These are phyloP conservation scores for Neurospora sp. DNA, from an alignment of 495 filamentous ascomycete species.

Conservation along the genomic window DNA sequence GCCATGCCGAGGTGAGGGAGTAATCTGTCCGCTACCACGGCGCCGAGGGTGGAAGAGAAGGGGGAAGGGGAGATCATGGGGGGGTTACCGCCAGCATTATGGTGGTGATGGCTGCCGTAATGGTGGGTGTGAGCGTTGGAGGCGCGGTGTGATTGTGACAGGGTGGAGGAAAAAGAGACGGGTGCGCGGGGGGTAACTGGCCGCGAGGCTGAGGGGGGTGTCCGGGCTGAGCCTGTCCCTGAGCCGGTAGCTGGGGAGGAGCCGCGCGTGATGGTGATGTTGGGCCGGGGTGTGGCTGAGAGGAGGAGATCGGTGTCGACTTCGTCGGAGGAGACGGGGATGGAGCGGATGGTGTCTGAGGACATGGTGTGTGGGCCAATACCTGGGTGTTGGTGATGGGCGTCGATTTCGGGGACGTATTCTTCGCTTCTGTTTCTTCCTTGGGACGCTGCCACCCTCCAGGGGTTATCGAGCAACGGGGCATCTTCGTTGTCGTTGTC, in stretches of 20 bases:
- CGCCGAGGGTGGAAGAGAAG: conserved; percentile 36
- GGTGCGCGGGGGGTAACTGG: conserved; percentile 21
- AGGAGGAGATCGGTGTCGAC: conserved; percentile 4
- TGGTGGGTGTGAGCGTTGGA: conserved; percentile 26
- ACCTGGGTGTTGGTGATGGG: conserved; percentile 15
- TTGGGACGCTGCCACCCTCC: conserved; percentile 14
- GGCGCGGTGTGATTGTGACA: conserved; percentile 1
- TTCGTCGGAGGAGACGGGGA: conserved; percentile 17
- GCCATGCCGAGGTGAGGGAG: conserved; percentile 22
- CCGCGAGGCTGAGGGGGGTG: conserved; percentile 7
- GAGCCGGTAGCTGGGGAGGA: neutral
- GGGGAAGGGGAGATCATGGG: conserved; percentile 38
- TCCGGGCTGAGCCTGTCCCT: neutral
- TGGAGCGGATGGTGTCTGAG: conserved; percentile 26
- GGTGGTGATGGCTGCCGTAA: conserved; percentile 14
- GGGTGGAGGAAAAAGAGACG: neutral
- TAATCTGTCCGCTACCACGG: conserved; percentile 35
- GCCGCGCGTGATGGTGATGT: conserved; percentile 1
- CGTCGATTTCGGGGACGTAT: neutral
- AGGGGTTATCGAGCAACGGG: conserved; percentile 23
- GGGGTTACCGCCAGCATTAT: conserved; percentile 1
- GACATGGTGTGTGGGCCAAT: conserved; percentile 22
- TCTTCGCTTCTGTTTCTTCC: neutral
- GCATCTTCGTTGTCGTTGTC: conserved; percentile 13
- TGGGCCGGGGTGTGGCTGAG: conserved; percentile 11